Base-by-base conservation (phyloP, 805 yeast species). In the Myxozyma udenii region DNA sequence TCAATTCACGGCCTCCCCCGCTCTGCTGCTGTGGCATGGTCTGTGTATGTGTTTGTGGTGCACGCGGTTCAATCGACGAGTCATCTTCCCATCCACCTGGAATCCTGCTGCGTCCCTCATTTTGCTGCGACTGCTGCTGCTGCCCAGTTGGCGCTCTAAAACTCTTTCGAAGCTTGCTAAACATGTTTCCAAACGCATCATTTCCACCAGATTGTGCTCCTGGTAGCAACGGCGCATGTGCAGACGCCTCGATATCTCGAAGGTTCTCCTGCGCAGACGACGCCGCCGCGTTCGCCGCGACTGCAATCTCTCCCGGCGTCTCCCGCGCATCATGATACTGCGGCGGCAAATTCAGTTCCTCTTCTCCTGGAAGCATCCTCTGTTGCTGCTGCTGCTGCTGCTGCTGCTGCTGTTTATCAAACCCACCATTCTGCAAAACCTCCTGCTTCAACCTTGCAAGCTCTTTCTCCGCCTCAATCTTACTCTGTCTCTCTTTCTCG, bases 1-100 rank as follows among this genome's bases (percentile, higher is more conserved):
- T 30, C 23, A 49, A 53, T 2, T 21, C 43, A 11, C 38, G 12
- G 19, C 18, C 28, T 4, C 30, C 40, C 14, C 43, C 11, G 14
- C 19, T 44, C 33, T 28, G 33, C 9, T 26, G 42, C 4, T 23
- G 44, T 6, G 23, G 41, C 16, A 4, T 30, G 37, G 9, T 23
- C 16, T 19, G 33, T 9, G 41, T 6, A 11, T 19, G 9, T 25
- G 44, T 16, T 14, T 40, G 16, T n/a, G 46, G 3, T 23, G 43
- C 35, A 3, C 12, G 40, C 32, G 41, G 32, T 12, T 42, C 22
- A n/a, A 36, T 11, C 14, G 4, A 6, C 30, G 44, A 16, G 38
- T 19, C 25, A 11, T 44, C 48, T 1, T 53, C 55, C 58, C 58
- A 53, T 9, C 51, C 55, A 16, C 55, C 58, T 3, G 58, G 58